Evolutionary conservation across 2,329 filamentous ascomycete species (phyloP).

Genomic region (Ambrosiella cleistominuta): DNA sequence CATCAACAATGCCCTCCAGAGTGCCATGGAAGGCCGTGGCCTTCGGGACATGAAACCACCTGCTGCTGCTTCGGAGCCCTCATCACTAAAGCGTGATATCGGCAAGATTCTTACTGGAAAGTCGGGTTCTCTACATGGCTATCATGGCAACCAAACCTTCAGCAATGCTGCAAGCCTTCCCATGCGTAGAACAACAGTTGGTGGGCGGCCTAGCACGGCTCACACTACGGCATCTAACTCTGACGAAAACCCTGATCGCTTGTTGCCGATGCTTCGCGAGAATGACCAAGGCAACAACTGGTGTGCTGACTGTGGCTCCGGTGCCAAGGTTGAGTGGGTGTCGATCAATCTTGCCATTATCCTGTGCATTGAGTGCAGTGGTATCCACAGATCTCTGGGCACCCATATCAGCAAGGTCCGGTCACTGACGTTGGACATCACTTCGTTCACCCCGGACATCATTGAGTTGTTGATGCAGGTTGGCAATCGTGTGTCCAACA

Average conservation of each 20-base stretch:
- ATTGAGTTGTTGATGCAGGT: slow-evolving; percentile 82
- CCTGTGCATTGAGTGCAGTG: slow-evolving; percentile 93
- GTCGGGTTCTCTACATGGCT: slow-evolving; percentile 50
- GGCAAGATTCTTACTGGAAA: slow-evolving; percentile 88
- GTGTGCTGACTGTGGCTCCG: slow-evolving; percentile 88
- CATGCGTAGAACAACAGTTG: slow-evolving; percentile 74
- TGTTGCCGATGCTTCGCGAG: slow-evolving; percentile 74
- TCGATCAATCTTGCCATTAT: slow-evolving; percentile 95
- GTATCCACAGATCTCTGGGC: slow-evolving; percentile 86
- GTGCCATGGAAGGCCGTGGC: slow-evolving; percentile 72
- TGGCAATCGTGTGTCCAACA: slow-evolving; percentile 88
- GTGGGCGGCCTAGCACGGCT: slow-evolving; percentile 59
- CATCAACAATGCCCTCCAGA: slow-evolving; percentile 94
- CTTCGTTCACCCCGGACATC: slow-evolving; percentile 91
- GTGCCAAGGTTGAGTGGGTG: slow-evolving; percentile 92
- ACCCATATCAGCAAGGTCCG: slow-evolving; percentile 97
- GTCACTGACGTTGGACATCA: slow-evolving; percentile 85
- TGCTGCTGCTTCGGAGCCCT: slow-evolving; percentile 16
- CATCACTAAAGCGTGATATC: slow-evolving; percentile 63
- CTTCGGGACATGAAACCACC: slow-evolving; percentile 33
- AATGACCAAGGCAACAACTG: slow-evolving; percentile 82
- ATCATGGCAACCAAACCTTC: slow-evolving; percentile 31
- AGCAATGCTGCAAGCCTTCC: slow-evolving; percentile 38
- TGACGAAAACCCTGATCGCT: slow-evolving; percentile 68
- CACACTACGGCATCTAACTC: slow-evolving; percentile 52